These are phyloP conservation scores for Gryganskiella cystojenkinii DNA, from an alignment of 192 early-diverging fungal species.

Conservation along the genomic window DNA sequence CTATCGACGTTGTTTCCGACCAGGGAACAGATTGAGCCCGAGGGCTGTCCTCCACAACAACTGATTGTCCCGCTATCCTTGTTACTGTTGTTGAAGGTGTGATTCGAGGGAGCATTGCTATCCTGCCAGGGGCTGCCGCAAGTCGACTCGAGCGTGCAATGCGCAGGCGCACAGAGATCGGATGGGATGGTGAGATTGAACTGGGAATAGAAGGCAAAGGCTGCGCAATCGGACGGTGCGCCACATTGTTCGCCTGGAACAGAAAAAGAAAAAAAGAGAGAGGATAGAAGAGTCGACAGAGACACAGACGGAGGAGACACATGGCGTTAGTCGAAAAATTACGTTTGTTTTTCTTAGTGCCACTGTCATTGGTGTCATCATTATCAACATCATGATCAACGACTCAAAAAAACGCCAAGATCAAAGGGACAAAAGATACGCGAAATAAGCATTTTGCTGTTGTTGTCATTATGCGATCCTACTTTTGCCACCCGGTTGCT, in stretches of 20 bases:
- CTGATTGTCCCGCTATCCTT: slow-evolving; percentile 43
- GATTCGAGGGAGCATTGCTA: slow-evolving; percentile 54
- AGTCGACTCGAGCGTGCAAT: slow-evolving; percentile 69
- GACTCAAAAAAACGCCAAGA: slow-evolving; percentile 6
- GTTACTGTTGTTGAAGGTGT: slow-evolving; percentile 27
- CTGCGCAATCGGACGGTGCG: slow-evolving; percentile 62
- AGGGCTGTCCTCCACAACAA: slow-evolving; percentile 65
- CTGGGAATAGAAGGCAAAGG: slow-evolving; percentile 54
- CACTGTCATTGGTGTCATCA: too few relatives aligned
- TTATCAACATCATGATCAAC: too few relatives aligned
- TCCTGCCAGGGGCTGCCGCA: slow-evolving; percentile 72
- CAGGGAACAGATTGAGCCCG: slow-evolving; percentile 55
- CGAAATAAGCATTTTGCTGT: not conserved
- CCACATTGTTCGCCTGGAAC: slow-evolving; percentile 59
- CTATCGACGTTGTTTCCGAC: slow-evolving; percentile 61
- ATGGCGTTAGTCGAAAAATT: too few relatives aligned
- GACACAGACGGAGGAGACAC: too few relatives aligned
- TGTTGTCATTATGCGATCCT: not conserved
- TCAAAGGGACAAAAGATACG: not conserved
- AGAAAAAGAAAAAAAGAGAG: slow-evolving; percentile 1
- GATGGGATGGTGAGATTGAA: slow-evolving; percentile 29
- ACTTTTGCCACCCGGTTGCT: too few relatives aligned
- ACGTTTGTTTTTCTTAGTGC: too few relatives aligned
- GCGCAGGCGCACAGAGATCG: slow-evolving; percentile 60
- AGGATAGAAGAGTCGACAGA: not conserved